Conservation (phyloP, 768 basidiomycete genomes). For the Boletus pseudopeckii region DNA sequence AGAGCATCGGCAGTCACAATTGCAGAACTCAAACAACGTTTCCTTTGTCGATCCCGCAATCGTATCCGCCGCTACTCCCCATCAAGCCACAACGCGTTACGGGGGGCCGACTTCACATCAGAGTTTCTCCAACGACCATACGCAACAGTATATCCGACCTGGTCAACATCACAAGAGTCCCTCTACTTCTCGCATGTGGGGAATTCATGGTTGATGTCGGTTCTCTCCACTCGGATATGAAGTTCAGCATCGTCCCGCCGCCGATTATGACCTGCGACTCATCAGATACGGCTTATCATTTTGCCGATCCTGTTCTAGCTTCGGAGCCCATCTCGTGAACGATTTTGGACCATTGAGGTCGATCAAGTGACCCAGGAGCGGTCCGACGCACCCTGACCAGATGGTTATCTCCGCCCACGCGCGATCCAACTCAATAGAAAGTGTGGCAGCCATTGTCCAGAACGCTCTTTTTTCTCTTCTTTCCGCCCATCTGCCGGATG, state of each 20-base stretch:
- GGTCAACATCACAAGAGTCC: constrained; percentile 22
- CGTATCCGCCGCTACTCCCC: constrained; percentile 11
- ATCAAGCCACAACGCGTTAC: constrained; percentile 3
- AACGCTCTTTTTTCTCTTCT: background rate
- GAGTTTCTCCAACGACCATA: constrained; percentile 7
- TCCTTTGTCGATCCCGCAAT: constrained; percentile 25
- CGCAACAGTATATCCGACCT: constrained; percentile 15
- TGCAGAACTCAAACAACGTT: constrained; percentile 3
- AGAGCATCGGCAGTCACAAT: constrained; percentile 14
- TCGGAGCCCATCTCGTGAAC: background rate
- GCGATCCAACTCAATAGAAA: constrained; percentile 7
- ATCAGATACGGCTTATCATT: constrained; percentile 9
- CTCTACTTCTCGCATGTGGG: constrained; percentile 22
- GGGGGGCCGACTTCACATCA: constrained; percentile 13
- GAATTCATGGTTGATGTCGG: constrained; percentile 21
- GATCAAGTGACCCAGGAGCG: background rate
- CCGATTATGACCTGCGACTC: background rate
- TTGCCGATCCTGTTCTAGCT: constrained; percentile 3
- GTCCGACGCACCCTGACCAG: background rate
- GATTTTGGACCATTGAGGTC: background rate
- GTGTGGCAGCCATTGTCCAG: background rate
- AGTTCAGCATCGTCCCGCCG: background rate
- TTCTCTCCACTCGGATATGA: background rate
- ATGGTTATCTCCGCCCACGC: background rate
- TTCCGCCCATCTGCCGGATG: background rate